Evolutionary conservation across 805 yeast species (phyloP).

Genomic region (Groenewaldozyma tartarivorans): DNA sequence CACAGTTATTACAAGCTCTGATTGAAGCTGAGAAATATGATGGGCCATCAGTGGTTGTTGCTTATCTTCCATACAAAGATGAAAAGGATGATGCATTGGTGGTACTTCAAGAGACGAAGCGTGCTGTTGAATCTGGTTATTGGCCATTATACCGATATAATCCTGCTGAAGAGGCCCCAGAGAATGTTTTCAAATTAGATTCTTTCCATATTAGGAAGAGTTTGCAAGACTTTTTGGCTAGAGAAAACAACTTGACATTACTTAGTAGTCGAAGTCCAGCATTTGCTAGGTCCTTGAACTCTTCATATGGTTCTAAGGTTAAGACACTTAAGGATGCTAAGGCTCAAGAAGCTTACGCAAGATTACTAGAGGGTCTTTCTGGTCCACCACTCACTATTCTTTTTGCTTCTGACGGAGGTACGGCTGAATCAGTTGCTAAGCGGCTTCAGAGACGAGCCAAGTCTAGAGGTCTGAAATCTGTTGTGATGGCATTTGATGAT

Average conservation of each 20-base stretch:
- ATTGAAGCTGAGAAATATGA: constrained; percentile 81
- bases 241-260: constrained; percentile 80
- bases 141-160: constrained; percentile 92
- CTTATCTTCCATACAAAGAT: constrained; percentile 68
- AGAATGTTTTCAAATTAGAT: constrained; percentile 65
- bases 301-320: constrained; percentile 52
- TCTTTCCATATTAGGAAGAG: constrained; percentile 73
- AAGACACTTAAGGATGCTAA: constrained; percentile 50
- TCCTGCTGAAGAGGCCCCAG: constrained; percentile 43
- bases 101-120: constrained; percentile 76
- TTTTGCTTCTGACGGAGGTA: constrained; percentile 89
- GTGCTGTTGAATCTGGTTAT: constrained; percentile 86
- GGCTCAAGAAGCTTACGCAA: constrained; percentile 69
- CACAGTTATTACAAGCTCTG: constrained; percentile 82
- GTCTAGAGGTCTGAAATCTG: constrained; percentile 65
- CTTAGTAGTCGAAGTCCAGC: constrained; percentile 63
- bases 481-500: constrained; percentile 63
- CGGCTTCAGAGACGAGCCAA: constrained; percentile 70
- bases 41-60: constrained; percentile 88
- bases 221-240: constrained; percentile 69
- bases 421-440: constrained; percentile 73
- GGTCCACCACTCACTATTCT: constrained; percentile 88
- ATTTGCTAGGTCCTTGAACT: constrained; percentile 62
- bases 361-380: constrained; percentile 72
- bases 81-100: constrained; percentile 58